A percentile compares a stretch with the other conserved stretches of the same genome.
These are phyloP conservation scores for Daldinia bambusicola DNA, from an alignment of 495 filamentous ascomycete species.

Conservation along the genomic window DNA sequence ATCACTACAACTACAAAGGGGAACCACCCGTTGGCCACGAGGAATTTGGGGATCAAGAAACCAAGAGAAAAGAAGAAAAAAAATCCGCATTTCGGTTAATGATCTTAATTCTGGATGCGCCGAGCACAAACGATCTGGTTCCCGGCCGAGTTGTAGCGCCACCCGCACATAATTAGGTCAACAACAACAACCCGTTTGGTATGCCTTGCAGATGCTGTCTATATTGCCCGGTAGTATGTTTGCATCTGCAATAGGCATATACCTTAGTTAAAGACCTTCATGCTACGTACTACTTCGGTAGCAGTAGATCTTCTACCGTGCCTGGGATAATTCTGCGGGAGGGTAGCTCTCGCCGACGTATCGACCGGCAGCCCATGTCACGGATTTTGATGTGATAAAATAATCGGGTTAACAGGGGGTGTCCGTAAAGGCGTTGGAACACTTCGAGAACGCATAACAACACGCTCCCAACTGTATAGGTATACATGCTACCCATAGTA, in stretches of 20 bases:
- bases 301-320: conserved; percentile 46
- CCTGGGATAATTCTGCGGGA: conserved; percentile 41
- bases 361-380: conserved; percentile 38
- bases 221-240: conserved; percentile 29
- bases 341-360: conserved; percentile 33
- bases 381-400: conserved; percentile 35
- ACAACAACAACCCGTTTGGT: conserved; percentile 24
- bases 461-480: conserved; percentile 7
- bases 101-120: conserved; percentile 38
- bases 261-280: conserved; percentile 25
- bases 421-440: conserved; percentile 22
- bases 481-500: conserved; percentile 30
- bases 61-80: not conserved
- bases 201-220: conserved; percentile 17
- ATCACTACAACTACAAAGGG: not conserved
- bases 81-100: conserved; percentile 41
- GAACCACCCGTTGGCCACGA: conserved; percentile 12
- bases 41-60: conserved; percentile 24
- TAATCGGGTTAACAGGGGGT: conserved; percentile 9
- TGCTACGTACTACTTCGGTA: conserved; percentile 26
- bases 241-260: conserved; percentile 17
- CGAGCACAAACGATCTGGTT: conserved; percentile 32
- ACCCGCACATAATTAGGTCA: conserved; percentile 21
- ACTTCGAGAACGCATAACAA: conserved; percentile 41
- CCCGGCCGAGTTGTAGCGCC: conserved; percentile 35